Evolutionary conservation across 2,329 filamentous ascomycete genomes (phyloP), one percentile per base, ranked within the genome.

Genomic region (Fusarium pilosicola): DNA sequence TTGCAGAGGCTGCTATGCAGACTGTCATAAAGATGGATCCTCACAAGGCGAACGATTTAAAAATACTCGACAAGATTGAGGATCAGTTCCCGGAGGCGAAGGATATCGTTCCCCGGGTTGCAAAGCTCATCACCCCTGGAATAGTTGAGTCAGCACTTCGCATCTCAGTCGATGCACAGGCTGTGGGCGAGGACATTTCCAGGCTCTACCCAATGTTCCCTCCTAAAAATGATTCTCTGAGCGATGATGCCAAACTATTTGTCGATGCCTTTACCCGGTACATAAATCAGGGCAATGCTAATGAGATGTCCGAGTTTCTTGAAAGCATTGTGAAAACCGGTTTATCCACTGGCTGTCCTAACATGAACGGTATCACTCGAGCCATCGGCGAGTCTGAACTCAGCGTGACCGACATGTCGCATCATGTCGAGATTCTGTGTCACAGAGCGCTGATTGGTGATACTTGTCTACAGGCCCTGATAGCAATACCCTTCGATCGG

Each of bases 161-260:
- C 2, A 30, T 56, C 7, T 41, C 38, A 24, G 26, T 42, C 13
- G 4, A 56, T 0, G 22, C 26, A 1, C 20, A 55, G 0, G 52
- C 7, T 30, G 10, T 22, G 10, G 30, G 48, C 15, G 20, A n/a
- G 1, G 36, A 30, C 1, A 18, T 1, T 1, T 11, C 26, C 1
- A 32, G 15, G 2, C 20, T 56, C 12, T 44, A 56, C 38, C 38
- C 38, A 6, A 12, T 12, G 8, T 26, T 56, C 9, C 22, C 52
- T 44, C 2, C 4, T 0, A 2, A 3, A 0, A n/a, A 4, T 12
- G 5, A 2, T 11, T 8, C 26, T 44, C 12, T 44, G 2, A 10
- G 14, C 20, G 3, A 1, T 0, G 7, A 1, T 5, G 20, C 4
- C 11, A 38, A 39, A n/a, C 6, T 4, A 5, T 41, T 55, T 28